phyloP scores from a whole-genome alignment of 768 basidiomycete species.

The Suillus americanus region DNA sequence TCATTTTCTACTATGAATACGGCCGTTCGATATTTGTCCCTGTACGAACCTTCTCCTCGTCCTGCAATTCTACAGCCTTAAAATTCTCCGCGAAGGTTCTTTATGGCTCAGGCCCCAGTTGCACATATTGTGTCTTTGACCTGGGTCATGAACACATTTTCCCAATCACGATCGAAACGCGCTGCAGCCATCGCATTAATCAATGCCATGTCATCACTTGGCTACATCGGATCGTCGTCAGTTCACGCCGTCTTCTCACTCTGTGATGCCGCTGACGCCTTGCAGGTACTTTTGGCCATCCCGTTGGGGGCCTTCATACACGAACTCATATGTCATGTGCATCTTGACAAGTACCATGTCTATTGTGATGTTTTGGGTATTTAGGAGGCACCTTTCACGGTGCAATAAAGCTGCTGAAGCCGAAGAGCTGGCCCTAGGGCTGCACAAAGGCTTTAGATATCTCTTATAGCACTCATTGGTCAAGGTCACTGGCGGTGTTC shows the following conservation, averaged over 20 bases:
- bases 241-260: constrained; percentile 28
- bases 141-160: constrained; percentile 57
- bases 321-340: constrained; percentile 72
- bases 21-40: constrained; percentile 59
- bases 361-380: constrained; percentile 49
- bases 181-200: constrained; percentile 81
- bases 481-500: neutral
- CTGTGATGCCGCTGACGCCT: neutral
- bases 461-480: constrained; percentile 32
- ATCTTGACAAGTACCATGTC: constrained; percentile 52
- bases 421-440: constrained; percentile 35
- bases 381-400: constrained; percentile 41
- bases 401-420: constrained; percentile 39
- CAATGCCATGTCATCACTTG: constrained; percentile 76
- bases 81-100: constrained; percentile 45
- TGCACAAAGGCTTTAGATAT: constrained; percentile 43
- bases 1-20: constrained; percentile 62
- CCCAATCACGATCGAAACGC: constrained; percentile 76
- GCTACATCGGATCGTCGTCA: constrained; percentile 80
- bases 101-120: constrained; percentile 72
- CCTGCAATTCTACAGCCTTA: neutral
- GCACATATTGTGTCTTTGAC: constrained; percentile 64
- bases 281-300: constrained; percentile 63
- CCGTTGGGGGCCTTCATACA: constrained; percentile 69
- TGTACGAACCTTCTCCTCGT: constrained; percentile 39